Evolutionary conservation across 2,329 filamentous ascomycete genomes (phyloP), one percentile per base, ranked within the genome.

Genomic region (Diaporthe nobilis): DNA sequence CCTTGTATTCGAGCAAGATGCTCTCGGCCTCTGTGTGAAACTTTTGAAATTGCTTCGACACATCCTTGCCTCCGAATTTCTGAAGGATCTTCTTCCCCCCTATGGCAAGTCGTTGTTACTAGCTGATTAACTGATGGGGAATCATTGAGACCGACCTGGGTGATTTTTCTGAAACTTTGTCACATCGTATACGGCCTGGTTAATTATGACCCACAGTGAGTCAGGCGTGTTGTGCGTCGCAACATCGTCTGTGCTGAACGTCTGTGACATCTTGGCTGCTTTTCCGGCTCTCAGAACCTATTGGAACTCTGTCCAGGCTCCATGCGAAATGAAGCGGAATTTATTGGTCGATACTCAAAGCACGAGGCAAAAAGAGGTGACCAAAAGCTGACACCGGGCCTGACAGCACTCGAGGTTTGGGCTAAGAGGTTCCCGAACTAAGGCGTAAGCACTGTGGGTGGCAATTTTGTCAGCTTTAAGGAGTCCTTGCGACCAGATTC

Each of bases 121-220:
- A n/a, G 12, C 2, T 17, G 61, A 25, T 34, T 8, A 22, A 7
- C 9, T 7, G 22, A 4, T 47, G 20, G 53, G 58, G n/a, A 72
- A 20, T 39, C 2, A 22, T n/a, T 39, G 2, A 13, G 31, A 22
- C 86, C 87, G 87, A 91, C 95, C 95, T 83, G 94, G 94, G 84
- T 96, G 94, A 78, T 96, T 94, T 77, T 96, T 93, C 84, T 95
- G 93, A 84, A 96, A 96, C 82, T 92, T 95, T 80, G 95, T 98
- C 81, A 98, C 84, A 83, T 99, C 96, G 85, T 98, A 98, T 79
- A 98, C 96, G 85, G 98, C 96, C 81, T 96, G 94, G 80, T 98
- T 96, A 79, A 98, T 92, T 78, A 97, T 91, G 82, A 98, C 94
- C 91, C 93, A 98, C 77, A 98, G 89, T 83, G 93, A 93, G 82